phyloP scores from a whole-genome alignment of 768 basidiomycete genomes.

The Guyanaporus albipodus region DNA sequence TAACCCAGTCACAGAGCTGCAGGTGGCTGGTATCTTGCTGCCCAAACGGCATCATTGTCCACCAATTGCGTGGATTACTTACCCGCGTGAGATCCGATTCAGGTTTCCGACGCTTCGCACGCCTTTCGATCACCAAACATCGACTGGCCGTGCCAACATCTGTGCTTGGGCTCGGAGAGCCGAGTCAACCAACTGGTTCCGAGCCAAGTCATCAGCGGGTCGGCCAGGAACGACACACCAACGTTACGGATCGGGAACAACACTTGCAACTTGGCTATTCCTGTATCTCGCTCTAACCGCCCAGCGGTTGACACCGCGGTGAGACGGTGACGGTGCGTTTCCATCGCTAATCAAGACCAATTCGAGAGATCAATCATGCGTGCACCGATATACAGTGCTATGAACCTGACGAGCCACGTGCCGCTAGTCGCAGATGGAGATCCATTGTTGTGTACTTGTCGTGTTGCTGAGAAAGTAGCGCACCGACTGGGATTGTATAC shows the following conservation, averaged over 20 bases:
- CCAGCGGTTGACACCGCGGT: slow-evolving; percentile 2
- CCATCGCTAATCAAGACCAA: slow-evolving; percentile 20
- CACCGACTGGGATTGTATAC: background rate
- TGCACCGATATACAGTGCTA: slow-evolving; percentile 13
- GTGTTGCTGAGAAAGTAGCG: slow-evolving; percentile 10
- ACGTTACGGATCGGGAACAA: slow-evolving; percentile 7
- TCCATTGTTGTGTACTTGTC: slow-evolving; percentile 12
- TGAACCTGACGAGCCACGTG: slow-evolving; percentile 17
- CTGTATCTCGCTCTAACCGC: slow-evolving; percentile 8
- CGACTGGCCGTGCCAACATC: slow-evolving; percentile 21
- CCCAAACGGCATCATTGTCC: slow-evolving; percentile 27
- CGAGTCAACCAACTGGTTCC: slow-evolving; percentile 10
- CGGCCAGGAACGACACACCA: slow-evolving; percentile 24
- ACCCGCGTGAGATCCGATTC: slow-evolving; percentile 21
- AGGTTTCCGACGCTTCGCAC: slow-evolving; percentile 17
- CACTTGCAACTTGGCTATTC: slow-evolving; percentile 12
- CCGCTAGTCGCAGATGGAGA: slow-evolving; percentile 4
- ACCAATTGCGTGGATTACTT: slow-evolving; percentile 21
- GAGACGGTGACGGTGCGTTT: slow-evolving; percentile 10
- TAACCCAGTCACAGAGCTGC: slow-evolving; percentile 33
- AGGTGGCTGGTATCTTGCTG: slow-evolving; percentile 28
- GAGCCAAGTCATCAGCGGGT: slow-evolving; percentile 13
- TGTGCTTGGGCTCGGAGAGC: slow-evolving; percentile 18
- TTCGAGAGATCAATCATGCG: slow-evolving; percentile 10
- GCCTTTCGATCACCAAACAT: slow-evolving; percentile 18